Percentiles rank a stretch among this genome's conserved stretches.
These are phyloP conservation scores for Cercis canadensis DNA, from an alignment of 306 rosid genomes.

Conservation along the genomic window DNA sequence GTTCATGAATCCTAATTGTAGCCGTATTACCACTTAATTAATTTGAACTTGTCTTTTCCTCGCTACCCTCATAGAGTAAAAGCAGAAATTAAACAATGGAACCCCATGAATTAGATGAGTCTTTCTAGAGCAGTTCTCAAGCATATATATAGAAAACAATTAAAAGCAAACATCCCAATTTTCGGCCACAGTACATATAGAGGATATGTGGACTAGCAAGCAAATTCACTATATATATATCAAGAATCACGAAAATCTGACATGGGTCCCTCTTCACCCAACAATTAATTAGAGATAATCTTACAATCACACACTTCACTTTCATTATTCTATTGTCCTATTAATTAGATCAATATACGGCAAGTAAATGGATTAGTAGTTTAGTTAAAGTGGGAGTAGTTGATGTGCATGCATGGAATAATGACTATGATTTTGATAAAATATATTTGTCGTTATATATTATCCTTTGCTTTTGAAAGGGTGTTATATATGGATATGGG, in stretches of 20 bases:
- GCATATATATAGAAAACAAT: constrained; percentile 14
- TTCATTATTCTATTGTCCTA: constrained; percentile 29
- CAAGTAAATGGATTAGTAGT: constrained; percentile 25
- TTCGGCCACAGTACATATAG: background rate
- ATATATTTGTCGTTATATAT: constrained; percentile 28
- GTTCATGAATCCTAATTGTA: too few relatives aligned
- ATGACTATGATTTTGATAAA: constrained; percentile 36
- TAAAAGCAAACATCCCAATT: constrained; percentile 8
- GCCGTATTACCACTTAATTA: too few relatives aligned
- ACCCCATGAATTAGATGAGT: background rate
- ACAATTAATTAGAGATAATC: constrained; percentile 16
- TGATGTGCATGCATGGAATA: constrained; percentile 9
- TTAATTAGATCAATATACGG: constrained; percentile 20
- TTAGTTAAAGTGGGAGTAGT: constrained; percentile 1
- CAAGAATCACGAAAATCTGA: constrained; percentile 10
- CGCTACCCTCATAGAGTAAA: too few relatives aligned
- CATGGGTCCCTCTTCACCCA: constrained; percentile 34
- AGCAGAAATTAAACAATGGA: background rate
- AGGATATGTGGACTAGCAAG: constrained; percentile 10
- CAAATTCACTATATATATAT: background rate
- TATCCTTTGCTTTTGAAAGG: constrained; percentile 30
- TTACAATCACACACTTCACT: constrained; percentile 24
- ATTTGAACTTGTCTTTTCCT: too few relatives aligned
- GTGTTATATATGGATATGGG: constrained; percentile 1
- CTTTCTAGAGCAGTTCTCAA: too few relatives aligned